Base-by-base conservation (phyloP, 495 filamentous ascomycete genomes). In the Xylaria acuta region DNA sequence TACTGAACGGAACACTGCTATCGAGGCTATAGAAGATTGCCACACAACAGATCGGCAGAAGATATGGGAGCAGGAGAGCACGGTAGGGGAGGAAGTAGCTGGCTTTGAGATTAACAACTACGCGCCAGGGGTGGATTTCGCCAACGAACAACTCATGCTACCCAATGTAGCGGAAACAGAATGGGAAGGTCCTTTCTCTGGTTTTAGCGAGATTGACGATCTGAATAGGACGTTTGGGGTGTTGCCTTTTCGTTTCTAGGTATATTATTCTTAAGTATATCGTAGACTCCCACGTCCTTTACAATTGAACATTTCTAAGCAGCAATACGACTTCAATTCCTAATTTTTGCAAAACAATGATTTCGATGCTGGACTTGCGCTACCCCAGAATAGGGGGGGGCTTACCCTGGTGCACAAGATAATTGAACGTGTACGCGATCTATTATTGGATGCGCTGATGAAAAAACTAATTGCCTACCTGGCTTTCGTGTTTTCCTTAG, bases 141-240 rank as follows among this genome's bases (percentile, higher is more conserved):
- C 1, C 9, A 6, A 27, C 22, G 25, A 30, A 18, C 25, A 30
- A 11, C 7, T 3, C 18, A 8, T 30, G 0, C 27, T 9, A 22
- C 51, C 1, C 12, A 11, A 56, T 32, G 14, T 11, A 16, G 25
- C 12, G 14, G 25, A 16, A 56, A 56, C 12, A 3, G 27, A 56
- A 56, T 56, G 51, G 51, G 51, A 56, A 30, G 51, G 51, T 25
- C 51, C 51, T 16, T 56, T 56, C 51, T 56, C 51, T 3, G 16
- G 11, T 25, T 56, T 30, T 16, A 30, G 51, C 5, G 51, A 56
- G 51, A 56, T 56, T 30, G 51, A 56, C 14, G 25, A 56, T 30
- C 14, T 56, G 4, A 56, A 56, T 32, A 25, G 32, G 51, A 3
- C 5, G 51, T 54, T 54, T 30, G 51, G 51, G 51, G 51, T 54